Evolutionary conservation across 116 monocot genomes (phyloP), one percentile per base, ranked within the genome.

Genomic region (Zostera marina): DNA sequence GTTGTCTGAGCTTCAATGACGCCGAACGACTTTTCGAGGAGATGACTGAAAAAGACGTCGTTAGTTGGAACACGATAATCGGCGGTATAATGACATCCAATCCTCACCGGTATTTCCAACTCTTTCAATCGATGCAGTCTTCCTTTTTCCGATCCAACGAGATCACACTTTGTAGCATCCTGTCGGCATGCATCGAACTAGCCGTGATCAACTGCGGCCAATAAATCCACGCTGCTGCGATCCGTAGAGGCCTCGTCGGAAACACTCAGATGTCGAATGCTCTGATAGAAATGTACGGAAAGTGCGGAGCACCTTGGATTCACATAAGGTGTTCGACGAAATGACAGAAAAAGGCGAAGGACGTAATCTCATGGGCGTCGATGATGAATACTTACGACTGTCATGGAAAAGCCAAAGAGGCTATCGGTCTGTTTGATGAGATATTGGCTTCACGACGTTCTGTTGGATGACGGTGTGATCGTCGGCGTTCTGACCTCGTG

Each of bases 11-110:
- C 63, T 15, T 79, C 42, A 16, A 51, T 9, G 76, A 76, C 41
- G 78, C 78, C 7, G 72, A 68, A 44, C 65, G 53, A 17, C 59
- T 56, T 56, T 89, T 89, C 67, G 14, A n/a, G 11, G 54, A 74
- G 54, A 84, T 84, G 77, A 63, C 58, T 56, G 48, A 21, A 8
- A 76, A 26, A 59, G 76, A 89, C 65, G 24, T 74, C 56, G 74
- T 89, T 62, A 78, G 78, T 20, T 89, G 89, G 89, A 89, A 89
- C 55, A 61, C 84, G 0, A 81, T 89, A 69, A 89, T 88, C 4
- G 52, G 76, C 1, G 70, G 61, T 6, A 58, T 78, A 0, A 67
- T 70, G 46, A 71, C 64, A 24, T 68, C 1, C 1, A 47, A 24
- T 32, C 56, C 84, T 13, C 24, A 38, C 3, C 76, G 70, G 17